Base-by-base conservation (phyloP, 345 rosid species). In the Carallia brachiata region DNA sequence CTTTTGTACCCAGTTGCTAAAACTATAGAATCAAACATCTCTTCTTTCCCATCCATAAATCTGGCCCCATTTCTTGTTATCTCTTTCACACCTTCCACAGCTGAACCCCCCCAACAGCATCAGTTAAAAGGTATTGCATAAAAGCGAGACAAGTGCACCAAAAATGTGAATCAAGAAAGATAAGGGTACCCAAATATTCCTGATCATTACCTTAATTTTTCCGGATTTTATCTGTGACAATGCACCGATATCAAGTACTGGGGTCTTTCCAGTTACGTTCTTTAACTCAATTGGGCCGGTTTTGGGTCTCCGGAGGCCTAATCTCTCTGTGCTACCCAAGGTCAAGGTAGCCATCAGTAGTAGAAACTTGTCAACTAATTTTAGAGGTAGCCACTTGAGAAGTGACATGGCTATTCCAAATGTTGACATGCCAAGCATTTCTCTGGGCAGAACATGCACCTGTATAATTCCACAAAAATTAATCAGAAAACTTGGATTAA, bases 401-500 rank as follows among this genome's bases (percentile, higher is more conserved):
- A 95, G 82, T 62, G 83, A 77, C 98, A 87, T 86, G 65, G 96
- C 96, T 63, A 92, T 70, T 7, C 90, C 91, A 62, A 95, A 95
- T 12, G 88, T 95, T 61, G 99, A 95, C 65, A 82, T 65, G 2
- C 99, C 98, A 54, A 92, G 77, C 82, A 90, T 80, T 34, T 95
- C 98, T 74, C 95, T 84, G 6, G 99, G 98, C 27, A 95, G 73
- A 18, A 95, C 99, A 81, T 95, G 99, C 59, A 95, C 91, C 98
- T 92, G 81, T 17, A 32, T 18, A 48, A 36, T 4, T 47, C 15
- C 36, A 63, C 16, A 50, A 32, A 23, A 28, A 27, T 59, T 72
- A 4, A 57, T n/a, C 4, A n/a, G 5, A 31, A 23, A 10, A 54
- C 18, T 5, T 30, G 6, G 23, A 17, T 34, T 0, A 56, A 9